Evolutionary conservation across 768 basidiomycete species (phyloP), one percentile per base, ranked within the genome.

Genomic region (Naganishia vaughanmartiniae): DNA sequence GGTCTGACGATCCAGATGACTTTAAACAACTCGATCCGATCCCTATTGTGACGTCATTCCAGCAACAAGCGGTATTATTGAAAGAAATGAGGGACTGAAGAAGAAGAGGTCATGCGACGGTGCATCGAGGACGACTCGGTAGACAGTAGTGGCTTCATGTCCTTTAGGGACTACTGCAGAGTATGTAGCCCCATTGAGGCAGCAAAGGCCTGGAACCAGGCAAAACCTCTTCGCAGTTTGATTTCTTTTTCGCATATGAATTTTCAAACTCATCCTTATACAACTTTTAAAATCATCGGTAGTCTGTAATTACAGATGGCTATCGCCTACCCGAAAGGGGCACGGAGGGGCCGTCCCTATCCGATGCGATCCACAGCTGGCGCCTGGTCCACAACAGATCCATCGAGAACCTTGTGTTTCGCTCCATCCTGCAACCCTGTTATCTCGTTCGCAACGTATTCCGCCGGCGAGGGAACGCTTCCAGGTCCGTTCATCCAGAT

Each of bases 401-500:
- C 60, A 46, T 63, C 60, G 12, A 63, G 42, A 14, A 63, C 60
- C 60, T 46, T 63, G 39, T 34, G 28, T 14, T 15, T n/a, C 26
- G 36, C 24, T 15, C 42, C 60, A 21, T 26, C 39, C 60, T 63
- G 6, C 39, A 46, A 24, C 14, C 1, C 39, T 45, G 42, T 7
- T 6, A 15, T 39, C 19, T 39, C 31, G n/a, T 34, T n/a, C 4
- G 28, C 60, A 17, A 46, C 42, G 17, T 63, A 63, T 7, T 39
- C 60, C 3, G 46, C 67, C 0, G 71, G 54, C 28, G 70, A 15
- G 1, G 66, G 66, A 3, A 75, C 70, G 19, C 63, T 66, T 15
- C 74, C 74, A 11, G 67, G 60, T 17, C 81, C 83, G 14, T 72
- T 70, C 83, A 87, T 84, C 85, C 85, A 86, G 57, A 77, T 79